Evolutionary conservation across 768 basidiomycete genomes (phyloP).

Genomic region (Phanerodontia chrysosporium): DNA sequence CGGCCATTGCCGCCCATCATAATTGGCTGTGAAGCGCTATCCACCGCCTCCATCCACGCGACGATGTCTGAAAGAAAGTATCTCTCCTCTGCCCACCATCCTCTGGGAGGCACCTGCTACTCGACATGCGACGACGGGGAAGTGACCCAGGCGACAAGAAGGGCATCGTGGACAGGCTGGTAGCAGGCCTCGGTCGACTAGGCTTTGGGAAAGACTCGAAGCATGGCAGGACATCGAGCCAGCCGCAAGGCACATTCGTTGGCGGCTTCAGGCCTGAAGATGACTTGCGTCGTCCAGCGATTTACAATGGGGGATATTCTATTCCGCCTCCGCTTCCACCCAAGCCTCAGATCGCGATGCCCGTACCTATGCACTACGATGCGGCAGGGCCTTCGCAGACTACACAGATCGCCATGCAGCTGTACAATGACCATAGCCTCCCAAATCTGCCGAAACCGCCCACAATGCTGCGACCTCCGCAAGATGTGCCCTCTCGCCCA

Average conservation of each 20-base stretch:
- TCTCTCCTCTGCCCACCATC: background rate
- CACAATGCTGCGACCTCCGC: slow-evolving; percentile 18
- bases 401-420: slow-evolving; percentile 30
- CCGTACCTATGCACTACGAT: slow-evolving; percentile 28
- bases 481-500: slow-evolving; percentile 23
- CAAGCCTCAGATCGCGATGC: slow-evolving; percentile 31
- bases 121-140: background rate
- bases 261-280: slow-evolving; percentile 1
- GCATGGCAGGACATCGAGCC: background rate
- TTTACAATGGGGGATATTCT: background rate
- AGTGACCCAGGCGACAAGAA: background rate
- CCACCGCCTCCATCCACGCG: background rate
- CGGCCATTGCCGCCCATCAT: background rate
- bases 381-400: slow-evolving; percentile 27
- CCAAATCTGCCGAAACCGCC: slow-evolving; percentile 5
- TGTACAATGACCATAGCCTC: background rate
- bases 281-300: too few species aligned
- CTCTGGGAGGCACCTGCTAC: background rate
- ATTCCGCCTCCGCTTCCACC: slow-evolving; percentile 10
- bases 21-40: background rate
- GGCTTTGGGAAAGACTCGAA: background rate
- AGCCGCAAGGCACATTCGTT: background rate
- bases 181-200: background rate
- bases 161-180: background rate
- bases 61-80: background rate